Percentiles rank a stretch among this genome's conserved stretches.
Conservation (phyloP, 148 eudicot genomes). For the Vaccinium vitisidaea region DNA sequence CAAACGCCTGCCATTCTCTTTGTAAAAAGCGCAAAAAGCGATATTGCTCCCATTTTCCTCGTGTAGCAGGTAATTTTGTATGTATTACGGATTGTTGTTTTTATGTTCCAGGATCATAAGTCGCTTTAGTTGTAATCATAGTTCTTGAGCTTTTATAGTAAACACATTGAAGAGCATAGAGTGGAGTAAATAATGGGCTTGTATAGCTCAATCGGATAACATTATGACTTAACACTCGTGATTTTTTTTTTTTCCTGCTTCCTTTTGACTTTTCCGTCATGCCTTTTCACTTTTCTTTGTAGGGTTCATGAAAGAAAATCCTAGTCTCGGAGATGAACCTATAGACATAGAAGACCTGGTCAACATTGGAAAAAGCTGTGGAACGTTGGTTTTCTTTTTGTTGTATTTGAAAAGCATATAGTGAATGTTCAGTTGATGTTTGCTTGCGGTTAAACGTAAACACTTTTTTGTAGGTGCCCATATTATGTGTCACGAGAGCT, state of each 20-base stretch:
- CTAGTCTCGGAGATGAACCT: constrained; percentile 89
- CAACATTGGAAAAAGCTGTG: constrained; percentile 86
- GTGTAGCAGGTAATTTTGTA: constrained; percentile 54
- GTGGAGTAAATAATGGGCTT: background rate
- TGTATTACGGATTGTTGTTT: background rate
- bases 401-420: background rate
- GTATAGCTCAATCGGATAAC: background rate
- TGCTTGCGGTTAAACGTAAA: background rate
- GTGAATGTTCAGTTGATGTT: background rate
- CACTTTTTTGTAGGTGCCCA: constrained; percentile 65
- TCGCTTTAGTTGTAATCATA: background rate
- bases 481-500: constrained; percentile 90
- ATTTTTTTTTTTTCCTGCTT: background rate
- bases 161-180: background rate
- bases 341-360: constrained; percentile 95
- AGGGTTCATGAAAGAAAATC: constrained; percentile 75
- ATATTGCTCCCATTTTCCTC: constrained; percentile 62
- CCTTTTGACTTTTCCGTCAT: constrained; percentile 10
- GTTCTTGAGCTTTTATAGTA: background rate
- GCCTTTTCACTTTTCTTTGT: constrained; percentile 12
- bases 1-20: constrained; percentile 77
- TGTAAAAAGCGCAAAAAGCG: constrained; percentile 61
- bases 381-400: constrained; percentile 65
- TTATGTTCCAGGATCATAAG: background rate
- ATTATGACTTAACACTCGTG: background rate